These are phyloP conservation scores for Saccharomyces hybrid DNA, from an alignment of 1,139 yeast genomes.

Conservation along the genomic window DNA sequence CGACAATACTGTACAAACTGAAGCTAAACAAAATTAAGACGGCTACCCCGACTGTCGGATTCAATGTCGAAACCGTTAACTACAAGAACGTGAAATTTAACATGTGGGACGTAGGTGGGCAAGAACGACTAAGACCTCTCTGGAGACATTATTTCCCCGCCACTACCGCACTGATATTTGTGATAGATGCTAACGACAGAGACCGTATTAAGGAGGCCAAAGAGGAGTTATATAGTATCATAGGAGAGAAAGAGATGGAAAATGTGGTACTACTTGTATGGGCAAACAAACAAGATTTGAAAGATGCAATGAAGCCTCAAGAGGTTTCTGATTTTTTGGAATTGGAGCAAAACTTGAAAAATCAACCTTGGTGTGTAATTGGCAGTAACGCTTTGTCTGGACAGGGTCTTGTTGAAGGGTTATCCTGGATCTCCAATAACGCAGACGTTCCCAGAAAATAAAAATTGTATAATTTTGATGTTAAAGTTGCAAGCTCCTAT, in stretches of 20 bases:
- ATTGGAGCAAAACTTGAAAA: constrained; percentile 43
- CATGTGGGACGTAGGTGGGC: constrained; percentile 98
- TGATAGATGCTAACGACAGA: constrained; percentile 73
- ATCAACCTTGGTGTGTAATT: constrained; percentile 66
- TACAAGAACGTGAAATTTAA: constrained; percentile 84
- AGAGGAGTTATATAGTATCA: constrained; percentile 67
- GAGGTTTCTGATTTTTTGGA: constrained; percentile 56
- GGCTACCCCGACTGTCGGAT: constrained; percentile 91
- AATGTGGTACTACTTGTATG: constrained; percentile 72
- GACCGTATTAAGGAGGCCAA: constrained; percentile 71
- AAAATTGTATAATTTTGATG: constrained; percentile 1
- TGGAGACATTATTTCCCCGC: constrained; percentile 96
- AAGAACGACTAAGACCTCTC: constrained; percentile 78
- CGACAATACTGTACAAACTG: constrained; percentile 40
- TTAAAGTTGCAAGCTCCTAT: background rate
- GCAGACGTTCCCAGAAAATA: constrained; percentile 34
- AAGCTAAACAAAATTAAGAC: constrained; percentile 41
- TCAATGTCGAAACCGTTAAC: constrained; percentile 86
- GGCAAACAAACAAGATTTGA: constrained; percentile 84
- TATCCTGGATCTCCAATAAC: constrained; percentile 66
- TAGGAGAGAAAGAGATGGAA: constrained; percentile 62
- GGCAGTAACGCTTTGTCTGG: constrained; percentile 73
- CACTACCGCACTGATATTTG: constrained; percentile 87
- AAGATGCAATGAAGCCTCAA: constrained; percentile 55
- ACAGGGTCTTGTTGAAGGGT: constrained; percentile 65